Conservation (phyloP, 2,329 filamentous ascomycete species). For the Exophiala aquamarina region DNA sequence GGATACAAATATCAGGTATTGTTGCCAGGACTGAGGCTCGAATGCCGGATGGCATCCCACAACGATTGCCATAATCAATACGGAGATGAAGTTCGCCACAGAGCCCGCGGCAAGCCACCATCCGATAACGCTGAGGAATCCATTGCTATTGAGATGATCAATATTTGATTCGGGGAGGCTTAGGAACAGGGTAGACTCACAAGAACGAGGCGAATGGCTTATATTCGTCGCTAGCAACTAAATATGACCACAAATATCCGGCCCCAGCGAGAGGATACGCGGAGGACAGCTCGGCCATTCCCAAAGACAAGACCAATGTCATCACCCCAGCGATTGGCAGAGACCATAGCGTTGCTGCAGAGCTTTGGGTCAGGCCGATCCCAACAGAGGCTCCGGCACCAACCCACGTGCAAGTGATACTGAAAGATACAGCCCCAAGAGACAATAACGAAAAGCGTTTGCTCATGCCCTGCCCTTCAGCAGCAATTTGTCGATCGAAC, state of each 20-base stretch:
- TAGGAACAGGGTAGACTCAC: constrained; percentile 7
- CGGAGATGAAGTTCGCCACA: constrained; percentile 17
- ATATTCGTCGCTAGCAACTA: constrained; percentile 11
- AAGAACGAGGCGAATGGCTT: constrained; percentile 16
- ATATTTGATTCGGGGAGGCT: neutral
- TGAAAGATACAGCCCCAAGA: constrained; percentile 7
- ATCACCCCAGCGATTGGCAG: constrained; percentile 7
- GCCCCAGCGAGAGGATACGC: constrained; percentile 10
- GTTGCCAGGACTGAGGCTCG: constrained; percentile 12
- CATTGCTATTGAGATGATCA: constrained; percentile 6
- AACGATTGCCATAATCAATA: constrained; percentile 16
- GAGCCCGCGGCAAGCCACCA: constrained; percentile 17
- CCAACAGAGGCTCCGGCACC: constrained; percentile 8
- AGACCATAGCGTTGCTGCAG: constrained; percentile 6
- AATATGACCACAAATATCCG: constrained; percentile 20
- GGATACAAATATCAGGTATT: constrained; percentile 3
- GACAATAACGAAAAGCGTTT: constrained; percentile 7
- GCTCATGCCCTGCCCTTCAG: too few species aligned
- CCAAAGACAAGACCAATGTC: constrained; percentile 4
- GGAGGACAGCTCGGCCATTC: constrained; percentile 12
- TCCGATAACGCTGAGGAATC: constrained; percentile 14
- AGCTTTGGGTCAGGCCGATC: constrained; percentile 3
- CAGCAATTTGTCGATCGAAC: too few species aligned
- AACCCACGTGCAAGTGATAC: constrained; percentile 5
- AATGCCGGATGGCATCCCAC: constrained; percentile 9